Percentiles rank a stretch among this genome's conserved stretches.
Conservation (phyloP, 306 rosid genomes). For the Lagenaria siceraria region DNA sequence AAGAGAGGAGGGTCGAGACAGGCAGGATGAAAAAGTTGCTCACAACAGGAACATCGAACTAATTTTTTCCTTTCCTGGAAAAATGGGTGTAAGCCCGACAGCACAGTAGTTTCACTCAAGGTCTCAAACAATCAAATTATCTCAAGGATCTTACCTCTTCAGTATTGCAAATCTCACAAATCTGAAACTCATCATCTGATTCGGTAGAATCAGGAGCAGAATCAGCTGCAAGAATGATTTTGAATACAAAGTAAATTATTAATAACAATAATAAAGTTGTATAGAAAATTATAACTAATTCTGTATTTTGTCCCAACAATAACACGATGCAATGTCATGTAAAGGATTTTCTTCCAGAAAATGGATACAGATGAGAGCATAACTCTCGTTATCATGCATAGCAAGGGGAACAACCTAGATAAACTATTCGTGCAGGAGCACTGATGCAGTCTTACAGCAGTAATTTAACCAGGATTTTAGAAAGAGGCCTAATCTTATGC, state of each 20-base stretch:
- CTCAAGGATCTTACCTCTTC: conserved; percentile 50
- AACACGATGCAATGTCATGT: background rate
- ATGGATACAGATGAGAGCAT: background rate
- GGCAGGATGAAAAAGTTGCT: conserved; percentile 65
- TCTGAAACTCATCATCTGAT: conserved; percentile 96
- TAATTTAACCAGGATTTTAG: background rate
- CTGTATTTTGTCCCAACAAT: background rate
- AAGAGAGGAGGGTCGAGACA: conserved; percentile 81
- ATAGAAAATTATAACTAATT: background rate
- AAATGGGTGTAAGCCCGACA: conserved; percentile 3
- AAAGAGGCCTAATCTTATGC: background rate
- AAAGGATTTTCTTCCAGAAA: background rate
- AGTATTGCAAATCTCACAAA: conserved; percentile 77
- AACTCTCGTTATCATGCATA: background rate
- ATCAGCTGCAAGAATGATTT: conserved; percentile 59
- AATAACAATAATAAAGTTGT: background rate
- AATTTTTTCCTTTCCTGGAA: conserved; percentile 76
- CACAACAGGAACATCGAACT: conserved; percentile 87
- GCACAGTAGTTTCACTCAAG: conserved; percentile 9
- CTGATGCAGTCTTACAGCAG: background rate
- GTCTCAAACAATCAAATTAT: conserved; percentile 17
- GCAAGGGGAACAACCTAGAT: background rate
- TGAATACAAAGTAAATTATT: background rate
- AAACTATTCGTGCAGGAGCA: background rate
- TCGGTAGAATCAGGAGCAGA: conserved; percentile 74